Evolutionary conservation across 805 yeast species (phyloP), one percentile per base, ranked within the genome.

Genomic region (Candida loeiensis): DNA sequence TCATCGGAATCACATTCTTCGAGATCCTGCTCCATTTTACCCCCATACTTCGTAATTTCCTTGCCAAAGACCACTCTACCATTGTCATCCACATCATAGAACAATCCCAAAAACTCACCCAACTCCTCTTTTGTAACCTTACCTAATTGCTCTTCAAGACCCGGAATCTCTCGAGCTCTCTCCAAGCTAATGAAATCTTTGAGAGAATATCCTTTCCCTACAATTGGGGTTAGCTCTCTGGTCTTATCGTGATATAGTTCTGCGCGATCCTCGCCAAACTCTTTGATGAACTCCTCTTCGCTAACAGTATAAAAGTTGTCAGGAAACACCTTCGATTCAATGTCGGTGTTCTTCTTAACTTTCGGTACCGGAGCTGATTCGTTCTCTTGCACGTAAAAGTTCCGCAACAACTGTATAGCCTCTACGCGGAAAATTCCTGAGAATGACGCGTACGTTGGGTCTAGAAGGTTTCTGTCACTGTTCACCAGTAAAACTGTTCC

Each of bases 331-430:
- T 77, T 73, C 15, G 64, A 60, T 16, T 74, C 84, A 43, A 79
- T 71, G 44, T 64, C 77, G 58, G 82, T 78, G 58, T 76, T 80
- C 59, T 82, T 82, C 56, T 90, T 90, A 16, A 74, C 66, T 51
- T 85, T 78, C 3, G 95, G 90, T 18, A 62, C 73, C 0, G 98
- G 99, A 1, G 97, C 95, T 33, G 80, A 76, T 20, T 77, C 82
- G 60, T 93, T 93, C 55, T 89, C 95, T 55, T 77, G 80, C 6
- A 90, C 75, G 58, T 93, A 93, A 61, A 93, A 93, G 55, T 79
- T 76, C 42, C 99, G 71, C 31, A 93, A 64, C 33, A 93, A 59
- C 58, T 85, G 73, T 7, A 93, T 80, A 0, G 96, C 96, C 50
- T 90, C 96, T 42, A 78, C 80, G 39, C 95, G 64, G 49, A 79